Percentiles rank a stretch among this genome's conserved stretches.
phyloP scores from a whole-genome alignment of 129 eudicot genomes.

The Flaveria robusta region DNA sequence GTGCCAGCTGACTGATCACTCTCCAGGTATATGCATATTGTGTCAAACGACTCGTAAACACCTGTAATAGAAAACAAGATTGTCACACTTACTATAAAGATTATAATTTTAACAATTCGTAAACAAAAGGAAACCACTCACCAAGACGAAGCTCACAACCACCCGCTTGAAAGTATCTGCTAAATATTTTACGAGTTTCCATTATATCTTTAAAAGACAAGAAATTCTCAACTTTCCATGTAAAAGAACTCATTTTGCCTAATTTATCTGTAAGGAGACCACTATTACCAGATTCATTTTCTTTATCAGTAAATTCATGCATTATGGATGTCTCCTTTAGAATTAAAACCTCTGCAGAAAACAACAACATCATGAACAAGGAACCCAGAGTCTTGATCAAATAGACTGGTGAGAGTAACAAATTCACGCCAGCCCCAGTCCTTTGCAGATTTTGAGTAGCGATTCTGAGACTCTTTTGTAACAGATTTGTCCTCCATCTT shows the following conservation, averaged over 20 bases:
- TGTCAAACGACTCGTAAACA: constrained; percentile 97
- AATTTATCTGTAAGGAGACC: constrained; percentile 39
- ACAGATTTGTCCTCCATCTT: constrained; percentile 87
- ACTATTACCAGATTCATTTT: constrained; percentile 47
- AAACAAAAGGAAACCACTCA: constrained; percentile 37
- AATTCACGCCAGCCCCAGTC: constrained; percentile 99
- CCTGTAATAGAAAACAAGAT: constrained; percentile 55
- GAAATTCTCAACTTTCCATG: constrained; percentile 98
- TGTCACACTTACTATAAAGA: constrained; percentile 1
- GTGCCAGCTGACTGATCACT: constrained; percentile 88
- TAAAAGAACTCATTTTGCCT: constrained; percentile 79
- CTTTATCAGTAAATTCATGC: constrained; percentile 66
- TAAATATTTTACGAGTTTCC: constrained; percentile 97
- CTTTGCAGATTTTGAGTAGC: constrained; percentile 97
- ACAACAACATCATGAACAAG: constrained; percentile 85
- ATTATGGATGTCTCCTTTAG: constrained; percentile 80
- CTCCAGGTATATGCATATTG: constrained; percentile 95
- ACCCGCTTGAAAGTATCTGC: constrained; percentile 98
- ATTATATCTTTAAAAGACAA: constrained; percentile 95
- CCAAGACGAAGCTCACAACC: constrained; percentile 99
- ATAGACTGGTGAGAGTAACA: constrained; percentile 93
- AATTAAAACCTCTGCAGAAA: constrained; percentile 91
- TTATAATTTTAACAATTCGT: constrained; percentile 12
- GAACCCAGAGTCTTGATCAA: constrained; percentile 97
- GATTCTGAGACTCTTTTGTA: constrained; percentile 93